Conservation (phyloP, 495 filamentous ascomycete genomes). For the Penicillium bialowiezense region DNA sequence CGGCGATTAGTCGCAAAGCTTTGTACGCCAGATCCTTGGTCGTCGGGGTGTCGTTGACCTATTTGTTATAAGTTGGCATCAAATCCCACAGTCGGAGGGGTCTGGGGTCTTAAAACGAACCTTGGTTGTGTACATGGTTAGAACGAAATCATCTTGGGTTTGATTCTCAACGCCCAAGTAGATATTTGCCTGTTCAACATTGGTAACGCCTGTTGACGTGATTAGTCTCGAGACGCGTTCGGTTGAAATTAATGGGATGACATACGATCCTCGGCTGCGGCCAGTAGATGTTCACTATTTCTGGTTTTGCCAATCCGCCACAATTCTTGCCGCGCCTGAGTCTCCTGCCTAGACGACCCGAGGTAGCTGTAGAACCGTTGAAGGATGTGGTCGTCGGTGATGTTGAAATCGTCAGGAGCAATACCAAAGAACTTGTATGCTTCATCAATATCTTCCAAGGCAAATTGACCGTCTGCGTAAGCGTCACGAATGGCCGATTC, state of each 20-base stretch:
- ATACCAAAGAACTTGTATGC: conserved; percentile 57
- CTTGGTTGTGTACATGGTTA: conserved; percentile 57
- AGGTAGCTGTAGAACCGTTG: conserved; percentile 55
- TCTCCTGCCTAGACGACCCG: conserved; percentile 43
- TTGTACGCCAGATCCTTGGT: conserved; percentile 48
- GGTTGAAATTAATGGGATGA: background rate
- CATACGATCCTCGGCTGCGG: conserved; percentile 54
- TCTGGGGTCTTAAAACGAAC: conserved; percentile 28
- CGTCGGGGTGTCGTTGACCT: conserved; percentile 46
- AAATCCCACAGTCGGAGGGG: background rate
- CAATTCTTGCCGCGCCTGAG: conserved; percentile 50
- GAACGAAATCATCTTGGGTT: conserved; percentile 58
- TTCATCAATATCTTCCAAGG: conserved; percentile 50
- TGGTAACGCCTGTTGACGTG: conserved; percentile 47
- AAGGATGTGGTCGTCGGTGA: conserved; percentile 57
- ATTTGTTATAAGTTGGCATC: background rate
- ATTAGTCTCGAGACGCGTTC: conserved; percentile 5
- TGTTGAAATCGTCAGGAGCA: conserved; percentile 25
- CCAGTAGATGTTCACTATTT: conserved; percentile 50
- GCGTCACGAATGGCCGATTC: conserved; percentile 36
- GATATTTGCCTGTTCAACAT: conserved; percentile 57
- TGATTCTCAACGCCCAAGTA: conserved; percentile 52
- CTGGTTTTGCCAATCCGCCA: conserved; percentile 54
- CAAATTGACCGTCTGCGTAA: conserved; percentile 42
- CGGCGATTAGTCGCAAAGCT: conserved; percentile 57